Evolutionary conservation across 345 rosid genomes (phyloP), one percentile per base, ranked within the genome.

Genomic region (Citrus sinensis): DNA sequence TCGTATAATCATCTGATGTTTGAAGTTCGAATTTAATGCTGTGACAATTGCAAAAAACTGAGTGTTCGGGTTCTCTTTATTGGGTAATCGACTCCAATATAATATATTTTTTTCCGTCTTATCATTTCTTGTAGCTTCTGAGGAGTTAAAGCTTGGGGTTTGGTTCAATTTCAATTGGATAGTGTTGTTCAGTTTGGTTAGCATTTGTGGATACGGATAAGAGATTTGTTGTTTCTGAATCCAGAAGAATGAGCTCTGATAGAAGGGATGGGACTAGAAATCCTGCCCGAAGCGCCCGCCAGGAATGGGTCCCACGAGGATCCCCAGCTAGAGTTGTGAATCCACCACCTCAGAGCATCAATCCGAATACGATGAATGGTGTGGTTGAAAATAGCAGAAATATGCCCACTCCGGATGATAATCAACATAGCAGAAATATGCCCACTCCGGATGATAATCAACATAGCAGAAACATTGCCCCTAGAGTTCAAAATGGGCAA

Each of bases 261-360:
- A 75, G 88, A 39, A 86, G 92, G 83, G 88, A 86, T 32, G 81
- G 93, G 86, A 64, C 89, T 42, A 80, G 97, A 74, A 32, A 24
- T 20, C 76, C 82, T 40, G 73, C 84, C 22, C 88, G 76, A 71
- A 74, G 56, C 55, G 27, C 86, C 24, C 95, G 90, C 63, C 97
- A 82, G 62, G 88, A 85, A 10, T 93, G 99, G 99, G 84, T 93
- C 37, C 98, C 94, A 13, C 88, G 94, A 85, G 91, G 84, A 32
- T 62, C 89, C 62, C 60, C 90, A 35, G 24, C 81, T 29, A 49
- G 88, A 71, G 71, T 83, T 0, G 75, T 30, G 17, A 83, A 63
- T 71, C 82, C 78, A 68, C 82, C 76, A 9, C 82, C 83, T 0
- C 54, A 84, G 20, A 51, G 62, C 73, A 35, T 32, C 17, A 60